phyloP scores from a whole-genome alignment of 2,329 filamentous ascomycete genomes.

The Zarea fungicola region DNA sequence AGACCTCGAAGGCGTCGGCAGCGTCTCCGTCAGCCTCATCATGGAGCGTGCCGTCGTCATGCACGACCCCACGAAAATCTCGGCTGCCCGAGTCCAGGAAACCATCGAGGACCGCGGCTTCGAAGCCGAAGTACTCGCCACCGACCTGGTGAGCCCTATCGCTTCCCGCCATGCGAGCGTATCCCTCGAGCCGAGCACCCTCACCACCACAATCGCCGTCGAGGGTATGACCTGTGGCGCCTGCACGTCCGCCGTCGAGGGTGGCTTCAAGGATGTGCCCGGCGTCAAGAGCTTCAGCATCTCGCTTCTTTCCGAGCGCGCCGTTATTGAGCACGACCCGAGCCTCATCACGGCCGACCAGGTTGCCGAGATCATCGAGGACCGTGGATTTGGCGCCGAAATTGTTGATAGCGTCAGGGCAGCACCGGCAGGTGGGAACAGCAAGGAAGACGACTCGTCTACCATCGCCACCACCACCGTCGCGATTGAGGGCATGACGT shows the following conservation, averaged over 20 bases:
- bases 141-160: constrained; percentile 60
- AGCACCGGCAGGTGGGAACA: constrained; percentile 32
- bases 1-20: constrained; percentile 72
- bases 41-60: constrained; percentile 95
- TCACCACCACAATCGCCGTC: constrained; percentile 71
- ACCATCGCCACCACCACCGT: constrained; percentile 71
- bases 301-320: constrained; percentile 76
- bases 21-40: constrained; percentile 85
- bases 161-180: constrained; percentile 33
- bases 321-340: constrained; percentile 77
- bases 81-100: constrained; percentile 71
- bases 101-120: constrained; percentile 91
- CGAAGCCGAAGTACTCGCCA: constrained; percentile 81
- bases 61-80: constrained; percentile 72
- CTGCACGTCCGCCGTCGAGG: constrained; percentile 80
- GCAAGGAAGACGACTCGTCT: constrained; percentile 25
- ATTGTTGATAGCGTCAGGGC: constrained; percentile 58
- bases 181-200: constrained; percentile 34
- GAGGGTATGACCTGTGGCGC: constrained; percentile 90
- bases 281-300: constrained; percentile 75
- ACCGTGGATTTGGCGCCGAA: constrained; percentile 74
- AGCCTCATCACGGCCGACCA: constrained; percentile 44
- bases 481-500: constrained; percentile 94
- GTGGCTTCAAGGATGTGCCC: constrained; percentile 67
- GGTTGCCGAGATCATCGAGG: constrained; percentile 57